Conservation (phyloP, 78 protist genomes). For the Blattamonas nauphoetae region DNA sequence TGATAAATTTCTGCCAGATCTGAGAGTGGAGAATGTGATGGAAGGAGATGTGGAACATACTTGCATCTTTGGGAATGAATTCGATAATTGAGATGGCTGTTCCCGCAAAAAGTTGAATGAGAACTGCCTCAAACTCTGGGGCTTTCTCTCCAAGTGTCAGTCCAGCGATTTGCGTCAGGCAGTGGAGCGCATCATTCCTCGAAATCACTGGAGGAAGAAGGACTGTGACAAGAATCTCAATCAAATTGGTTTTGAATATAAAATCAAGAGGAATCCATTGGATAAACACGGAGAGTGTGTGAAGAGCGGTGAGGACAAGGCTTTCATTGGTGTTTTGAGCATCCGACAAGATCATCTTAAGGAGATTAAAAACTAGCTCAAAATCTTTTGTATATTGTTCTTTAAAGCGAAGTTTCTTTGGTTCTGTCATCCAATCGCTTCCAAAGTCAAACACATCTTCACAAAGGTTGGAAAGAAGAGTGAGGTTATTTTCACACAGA, state of each 20-base stretch:
- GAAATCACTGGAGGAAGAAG: slow-evolving; percentile 49
- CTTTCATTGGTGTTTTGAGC: slow-evolving; percentile 25
- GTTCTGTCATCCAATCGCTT: slow-evolving; percentile 65
- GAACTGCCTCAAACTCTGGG: neutral
- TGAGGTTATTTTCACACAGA: slow-evolving; percentile 81
- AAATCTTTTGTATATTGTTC: neutral
- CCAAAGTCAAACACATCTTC: slow-evolving; percentile 85
- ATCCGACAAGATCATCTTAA: slow-evolving; percentile 31
- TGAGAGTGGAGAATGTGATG: neutral
- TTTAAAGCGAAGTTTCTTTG: neutral
- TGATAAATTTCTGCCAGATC: neutral
- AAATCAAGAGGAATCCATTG: slow-evolving; percentile 91
- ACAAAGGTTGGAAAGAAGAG: neutral
- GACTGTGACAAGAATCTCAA: slow-evolving; percentile 37
- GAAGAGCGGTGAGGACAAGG: slow-evolving; percentile 45
- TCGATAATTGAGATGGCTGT: neutral
- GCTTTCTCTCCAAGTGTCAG: neutral
- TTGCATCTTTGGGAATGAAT: neutral
- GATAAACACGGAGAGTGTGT: slow-evolving; percentile 73
- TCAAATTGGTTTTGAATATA: slow-evolving; percentile 69
- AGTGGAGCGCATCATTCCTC: slow-evolving; percentile 59
- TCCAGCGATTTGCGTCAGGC: slow-evolving; percentile 78
- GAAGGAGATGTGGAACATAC: neutral
- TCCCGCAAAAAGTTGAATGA: neutral
- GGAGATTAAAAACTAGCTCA: slow-evolving; percentile 55